Evolutionary conservation across 371 early-diverging fungal genomes (phyloP), one percentile per base, ranked within the genome.

Genomic region (Fennellomyces sp.): DNA sequence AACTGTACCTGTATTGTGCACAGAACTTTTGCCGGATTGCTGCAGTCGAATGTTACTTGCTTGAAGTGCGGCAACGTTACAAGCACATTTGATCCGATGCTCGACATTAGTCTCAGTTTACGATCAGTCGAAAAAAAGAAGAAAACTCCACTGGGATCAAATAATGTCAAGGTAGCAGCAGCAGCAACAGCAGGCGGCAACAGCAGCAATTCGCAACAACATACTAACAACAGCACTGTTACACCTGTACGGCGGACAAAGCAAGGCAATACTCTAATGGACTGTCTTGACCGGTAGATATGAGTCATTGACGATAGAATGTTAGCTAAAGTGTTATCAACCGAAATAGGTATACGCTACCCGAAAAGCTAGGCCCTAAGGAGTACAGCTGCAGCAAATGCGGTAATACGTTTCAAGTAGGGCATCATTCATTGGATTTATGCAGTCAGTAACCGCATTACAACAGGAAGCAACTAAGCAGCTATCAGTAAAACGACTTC

Each of bases 11-110:
- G 98, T 61, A 82, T 95, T 25, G 86, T 97, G 21, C 98, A 98
- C 72, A 85, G 87, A 56, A 92, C 94, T 0, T 97, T 97, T 78
- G 91, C 90, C 0, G 98, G 98, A 10, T 64, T 90, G 12, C 68
- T 98, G 28, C 95, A 94, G 59, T 92, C 92, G 19, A 91, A 91
- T 39, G 94, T 97, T 0, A 94, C 92, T 1, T 97, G 97, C 65
- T 60, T 78, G n/a, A 66, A 78, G 38, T 97, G 98, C 65, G 85
- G 87, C 53, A 90, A 91, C 60, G 85, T 89, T 5, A 91, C 94
- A 2, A 85, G 86, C 0, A 87, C 93, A 0, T 75, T 78, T 51
- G 98, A 97, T 66, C 96, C 96, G 13, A 89, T 96, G 70, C 77
- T 97, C 39, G 98, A 97, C 70, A 81, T 97, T 28, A 94, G 96